Base-by-base conservation (phyloP, 2,329 filamentous ascomycete species). In the Venturia effusa region DNA sequence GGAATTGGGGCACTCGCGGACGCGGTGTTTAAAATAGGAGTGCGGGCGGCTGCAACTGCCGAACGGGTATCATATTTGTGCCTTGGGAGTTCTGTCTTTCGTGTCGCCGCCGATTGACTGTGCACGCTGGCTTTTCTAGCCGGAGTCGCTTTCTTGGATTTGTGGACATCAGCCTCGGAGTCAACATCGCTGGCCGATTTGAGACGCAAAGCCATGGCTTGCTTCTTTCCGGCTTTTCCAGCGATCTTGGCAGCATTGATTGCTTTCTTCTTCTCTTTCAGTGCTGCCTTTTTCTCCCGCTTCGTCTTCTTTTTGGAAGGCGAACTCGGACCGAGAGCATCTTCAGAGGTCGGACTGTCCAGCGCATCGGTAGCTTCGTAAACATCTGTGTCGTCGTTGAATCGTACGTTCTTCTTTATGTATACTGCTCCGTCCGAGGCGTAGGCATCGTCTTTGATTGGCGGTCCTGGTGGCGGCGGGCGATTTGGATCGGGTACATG, bases 371-470 rank as follows among this genome's bases (percentile, higher is more conserved):
- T 59, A 4, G 45, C 62, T 24, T 62, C 60, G 19, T 30, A 27
- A 4, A 62, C 67, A 39, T 68, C 67, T 32, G 65, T 63, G n/a
- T 69, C 66, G 54, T 68, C 68, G 24, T 60, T 62, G 69, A 69
- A 72, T 32, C 67, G 70, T 39, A 69, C 64, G 30, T 64, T 66
- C 57, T 72, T 71, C n/a, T 66, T 51, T 11, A 66, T 64, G 57
- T 74, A 74, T 41, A 74, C 75, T 24, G 40, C 61, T n/a, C 78
- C 78, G 65, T 79, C 78, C 11, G 76, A 78, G 37, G 73, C 74
- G 64, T 78, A 79, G 1, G 69, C 74, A 64, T 70, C 72, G 66
- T 67, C 71, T 69, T 62, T 40, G 24, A 63, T 39, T 19, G 41
- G 19, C 15, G 55, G 61, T 13, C 40, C 51, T 13, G 41, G 62